These are phyloP conservation scores for Phytophthora vignae DNA, from an alignment of 352 stramenopile genomes.

Conservation along the genomic window DNA sequence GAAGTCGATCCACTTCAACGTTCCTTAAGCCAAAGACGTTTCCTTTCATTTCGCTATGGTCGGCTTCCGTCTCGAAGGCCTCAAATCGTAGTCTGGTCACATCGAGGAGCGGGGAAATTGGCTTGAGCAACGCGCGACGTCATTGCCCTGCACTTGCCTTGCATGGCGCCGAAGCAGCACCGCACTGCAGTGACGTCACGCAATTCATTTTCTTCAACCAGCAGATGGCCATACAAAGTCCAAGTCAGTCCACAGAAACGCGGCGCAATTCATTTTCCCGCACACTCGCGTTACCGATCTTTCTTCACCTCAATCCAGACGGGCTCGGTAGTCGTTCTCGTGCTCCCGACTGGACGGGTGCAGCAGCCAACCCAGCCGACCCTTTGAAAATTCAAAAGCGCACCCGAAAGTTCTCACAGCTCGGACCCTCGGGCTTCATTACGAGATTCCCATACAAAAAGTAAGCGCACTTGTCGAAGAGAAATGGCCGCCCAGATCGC, in stretches of 20 bases:
- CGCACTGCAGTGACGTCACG: slow-evolving; percentile 19
- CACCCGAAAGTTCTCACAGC: slow-evolving; percentile 20
- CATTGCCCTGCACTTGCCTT: background rate
- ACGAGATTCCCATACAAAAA: slow-evolving; percentile 33
- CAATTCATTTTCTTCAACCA: slow-evolving; percentile 52
- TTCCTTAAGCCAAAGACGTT: background rate
- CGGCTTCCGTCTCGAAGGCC: slow-evolving; percentile 1
- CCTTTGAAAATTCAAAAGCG: slow-evolving; percentile 47
- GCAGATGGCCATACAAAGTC: slow-evolving; percentile 16
- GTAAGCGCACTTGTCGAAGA: slow-evolving; percentile 9
- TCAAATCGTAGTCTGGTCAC: slow-evolving; percentile 25
- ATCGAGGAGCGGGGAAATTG: slow-evolving; percentile 11
- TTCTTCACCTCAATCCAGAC: too few relatives aligned
- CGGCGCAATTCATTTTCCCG: slow-evolving; percentile 32
- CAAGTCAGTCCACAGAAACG: slow-evolving; percentile 3
- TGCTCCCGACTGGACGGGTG: slow-evolving; percentile 5
- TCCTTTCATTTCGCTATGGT: slow-evolving; percentile 2
- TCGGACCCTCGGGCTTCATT: slow-evolving; percentile 5
- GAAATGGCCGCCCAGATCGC: slow-evolving; percentile 71
- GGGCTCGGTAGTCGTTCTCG: background rate
- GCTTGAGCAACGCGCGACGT: background rate
- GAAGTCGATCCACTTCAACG: background rate
- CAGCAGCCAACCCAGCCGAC: background rate
- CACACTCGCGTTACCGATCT: too few relatives aligned
- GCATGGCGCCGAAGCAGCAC: slow-evolving; percentile 5